These are phyloP conservation scores for Ophiocordyceps unilateralis DNA, from an alignment of 2,329 filamentous ascomycete genomes.

Conservation along the genomic window DNA sequence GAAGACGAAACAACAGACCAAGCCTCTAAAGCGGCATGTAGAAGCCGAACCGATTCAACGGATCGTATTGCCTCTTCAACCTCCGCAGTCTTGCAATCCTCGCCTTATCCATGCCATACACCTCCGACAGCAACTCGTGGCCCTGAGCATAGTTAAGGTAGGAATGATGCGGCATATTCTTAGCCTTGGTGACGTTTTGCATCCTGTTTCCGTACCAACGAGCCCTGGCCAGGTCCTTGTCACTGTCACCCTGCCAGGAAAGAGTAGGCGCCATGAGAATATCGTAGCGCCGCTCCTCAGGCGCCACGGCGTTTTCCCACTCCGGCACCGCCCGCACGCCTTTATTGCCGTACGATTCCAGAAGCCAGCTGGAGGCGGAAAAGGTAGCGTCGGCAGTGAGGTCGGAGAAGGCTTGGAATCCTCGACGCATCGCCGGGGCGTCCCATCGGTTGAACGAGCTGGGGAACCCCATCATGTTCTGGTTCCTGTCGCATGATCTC, in stretches of 20 bases:
- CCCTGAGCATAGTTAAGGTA: conserved; percentile 8
- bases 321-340: conserved; percentile 2
- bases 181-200: neutral
- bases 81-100: conserved; percentile 3
- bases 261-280: conserved; percentile 3
- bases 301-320: conserved; percentile 1
- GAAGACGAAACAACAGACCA: neutral
- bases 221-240: neutral
- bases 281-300: conserved; percentile 3
- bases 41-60: conserved; percentile 4
- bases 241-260: conserved; percentile 3
- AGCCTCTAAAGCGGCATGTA: conserved; percentile 1
- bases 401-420: conserved; percentile 2
- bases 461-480: conserved; percentile 4
- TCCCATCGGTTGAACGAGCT: conserved; percentile 3
- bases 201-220: neutral
- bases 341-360: conserved; percentile 2
- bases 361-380: neutral
- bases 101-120: conserved; percentile 5
- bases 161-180: conserved; percentile 1
- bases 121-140: conserved; percentile 2
- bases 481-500: conserved; percentile 2
- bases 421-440: conserved; percentile 1
- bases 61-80: conserved; percentile 7
- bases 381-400: conserved; percentile 1